These are phyloP conservation scores for Ambrosia artemisiifolia DNA, from an alignment of 129 eudicot species.

Conservation along the genomic window DNA sequence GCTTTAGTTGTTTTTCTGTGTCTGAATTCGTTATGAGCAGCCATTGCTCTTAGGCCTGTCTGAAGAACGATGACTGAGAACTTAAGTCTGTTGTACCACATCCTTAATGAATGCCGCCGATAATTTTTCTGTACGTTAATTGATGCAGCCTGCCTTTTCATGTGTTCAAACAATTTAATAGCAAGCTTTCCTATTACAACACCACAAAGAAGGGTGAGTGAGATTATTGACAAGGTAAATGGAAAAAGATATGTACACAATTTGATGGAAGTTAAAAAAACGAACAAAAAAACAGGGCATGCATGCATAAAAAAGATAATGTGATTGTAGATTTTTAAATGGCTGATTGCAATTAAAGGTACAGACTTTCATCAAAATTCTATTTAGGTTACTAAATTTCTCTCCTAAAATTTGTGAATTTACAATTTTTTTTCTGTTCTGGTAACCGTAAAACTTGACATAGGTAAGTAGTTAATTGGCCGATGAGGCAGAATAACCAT, in stretches of 20 bases:
- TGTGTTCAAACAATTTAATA: constrained; percentile 43
- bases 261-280: not conserved
- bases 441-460: not conserved
- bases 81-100: constrained; percentile 41
- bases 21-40: constrained; percentile 66
- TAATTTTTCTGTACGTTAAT: constrained; percentile 55
- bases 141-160: constrained; percentile 68
- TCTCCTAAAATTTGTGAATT: not conserved
- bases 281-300: not conserved
- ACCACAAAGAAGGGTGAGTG: constrained; percentile 11
- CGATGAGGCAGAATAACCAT: not conserved
- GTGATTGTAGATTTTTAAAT: not conserved
- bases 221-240: constrained; percentile 17
- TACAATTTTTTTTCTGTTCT: no score
- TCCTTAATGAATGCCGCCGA: constrained; percentile 53
- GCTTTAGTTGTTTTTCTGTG: constrained; percentile 63
- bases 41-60: constrained; percentile 76
- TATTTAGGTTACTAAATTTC: not conserved
- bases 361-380: not conserved
- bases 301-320: constrained; percentile 17
- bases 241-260: not conserved
- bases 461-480: not conserved
- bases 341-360: not conserved
- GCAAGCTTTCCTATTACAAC: constrained; percentile 52
- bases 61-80: constrained; percentile 53